Evolutionary conservation across 1,284 basidiomycete genomes (phyloP).

Genomic region (Melampsora larici-populina): DNA sequence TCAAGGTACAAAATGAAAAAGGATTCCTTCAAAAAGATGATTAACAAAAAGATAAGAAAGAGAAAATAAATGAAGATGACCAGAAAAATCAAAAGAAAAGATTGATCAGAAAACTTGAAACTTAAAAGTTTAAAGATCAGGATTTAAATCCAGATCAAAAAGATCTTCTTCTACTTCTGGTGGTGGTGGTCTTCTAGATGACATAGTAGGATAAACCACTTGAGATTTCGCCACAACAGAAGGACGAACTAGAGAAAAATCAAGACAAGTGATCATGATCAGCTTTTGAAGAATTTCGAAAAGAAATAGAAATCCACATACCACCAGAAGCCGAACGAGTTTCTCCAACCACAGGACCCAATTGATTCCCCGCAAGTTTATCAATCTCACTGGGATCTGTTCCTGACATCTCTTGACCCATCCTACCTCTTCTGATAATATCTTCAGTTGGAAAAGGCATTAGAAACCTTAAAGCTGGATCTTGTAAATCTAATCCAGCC

Average conservation of each 20-base stretch:
- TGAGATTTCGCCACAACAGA: constrained; percentile 20
- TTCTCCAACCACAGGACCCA: constrained; percentile 45
- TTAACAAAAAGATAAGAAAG: too few species aligned
- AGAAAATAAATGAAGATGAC: too few species aligned
- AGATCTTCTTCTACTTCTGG: constrained; percentile 47
- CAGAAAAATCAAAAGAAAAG: too few species aligned
- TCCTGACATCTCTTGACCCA: constrained; percentile 47
- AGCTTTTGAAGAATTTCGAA: neutral
- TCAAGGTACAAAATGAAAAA: too few species aligned
- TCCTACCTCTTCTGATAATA: constrained; percentile 48
- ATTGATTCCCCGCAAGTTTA: neutral
- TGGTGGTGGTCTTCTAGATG: constrained; percentile 43
- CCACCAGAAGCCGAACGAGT: constrained; percentile 48
- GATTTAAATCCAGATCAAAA: constrained; percentile 51
- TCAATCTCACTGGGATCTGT: constrained; percentile 8
- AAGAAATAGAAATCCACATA: neutral
- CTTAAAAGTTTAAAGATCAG: constrained; percentile 46
- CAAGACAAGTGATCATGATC: constrained; percentile 2
- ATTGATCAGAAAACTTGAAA: too few species aligned
- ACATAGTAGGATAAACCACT: constrained; percentile 23
- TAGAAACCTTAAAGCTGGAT: constrained; percentile 46
- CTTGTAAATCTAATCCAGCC: constrained; percentile 46
- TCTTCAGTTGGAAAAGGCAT: constrained; percentile 51
- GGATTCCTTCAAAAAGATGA: too few species aligned
- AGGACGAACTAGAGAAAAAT: constrained; percentile 23